Evolutionary conservation across 1,139 yeast species (phyloP).

Genomic region (Scheffersomyces segobiensis): DNA sequence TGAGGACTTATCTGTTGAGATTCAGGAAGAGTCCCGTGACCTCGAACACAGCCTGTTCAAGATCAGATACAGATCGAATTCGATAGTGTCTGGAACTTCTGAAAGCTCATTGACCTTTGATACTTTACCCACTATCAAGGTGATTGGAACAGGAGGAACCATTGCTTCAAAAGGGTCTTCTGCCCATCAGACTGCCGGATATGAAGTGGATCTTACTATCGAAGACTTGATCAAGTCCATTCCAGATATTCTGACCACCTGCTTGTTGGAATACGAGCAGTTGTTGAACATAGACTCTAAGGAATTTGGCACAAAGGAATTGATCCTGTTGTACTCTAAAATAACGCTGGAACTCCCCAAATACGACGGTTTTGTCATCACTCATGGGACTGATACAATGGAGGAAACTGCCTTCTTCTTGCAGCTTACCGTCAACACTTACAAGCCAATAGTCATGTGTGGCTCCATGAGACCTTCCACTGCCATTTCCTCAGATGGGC

Average conservation of each 20-base stretch:
- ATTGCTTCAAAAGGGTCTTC: constrained; percentile 64
- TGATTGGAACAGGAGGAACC: constrained; percentile 74
- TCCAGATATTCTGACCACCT: constrained; percentile 60
- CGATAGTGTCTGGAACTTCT: constrained; percentile 17
- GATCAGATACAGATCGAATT: constrained; percentile 22
- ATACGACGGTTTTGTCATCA: constrained; percentile 60
- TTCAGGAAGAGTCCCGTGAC: constrained; percentile 17
- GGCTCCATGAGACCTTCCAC: constrained; percentile 77
- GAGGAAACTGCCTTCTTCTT: constrained; percentile 72
- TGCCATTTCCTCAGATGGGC: constrained; percentile 69
- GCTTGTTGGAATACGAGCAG: constrained; percentile 65
- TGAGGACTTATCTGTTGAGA: constrained; percentile 11
- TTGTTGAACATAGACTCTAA: constrained; percentile 66
- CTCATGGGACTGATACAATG: constrained; percentile 74
- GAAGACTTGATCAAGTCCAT: constrained; percentile 59
- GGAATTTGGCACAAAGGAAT: constrained; percentile 51
- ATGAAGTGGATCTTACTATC: constrained; percentile 64
- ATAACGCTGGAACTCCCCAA: constrained; percentile 46
- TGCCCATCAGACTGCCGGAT: constrained; percentile 65
- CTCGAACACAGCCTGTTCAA: constrained; percentile 21
- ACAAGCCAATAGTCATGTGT: constrained; percentile 64
- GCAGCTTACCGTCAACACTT: constrained; percentile 56
- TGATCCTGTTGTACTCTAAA: constrained; percentile 36
- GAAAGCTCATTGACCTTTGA: constrained; percentile 11
- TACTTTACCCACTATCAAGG: constrained; percentile 47